These are phyloP conservation scores for Wickerhamiella hasegawae DNA, from an alignment of 805 yeast genomes.

Conservation along the genomic window DNA sequence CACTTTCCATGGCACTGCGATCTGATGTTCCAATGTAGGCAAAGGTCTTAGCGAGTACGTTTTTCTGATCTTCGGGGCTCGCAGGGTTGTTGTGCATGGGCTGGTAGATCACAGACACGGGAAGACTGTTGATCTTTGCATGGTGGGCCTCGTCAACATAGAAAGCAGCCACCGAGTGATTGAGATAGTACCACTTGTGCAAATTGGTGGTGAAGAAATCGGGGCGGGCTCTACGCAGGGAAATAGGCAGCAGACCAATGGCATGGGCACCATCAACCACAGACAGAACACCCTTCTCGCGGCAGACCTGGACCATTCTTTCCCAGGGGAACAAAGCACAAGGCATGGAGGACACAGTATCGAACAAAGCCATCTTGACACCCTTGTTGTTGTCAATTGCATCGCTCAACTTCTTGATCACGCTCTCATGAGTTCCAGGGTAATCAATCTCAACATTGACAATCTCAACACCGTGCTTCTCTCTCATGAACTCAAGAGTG, in stretches of 20 bases:
- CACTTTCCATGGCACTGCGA: conserved; percentile 28
- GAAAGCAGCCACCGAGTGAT: conserved; percentile 41
- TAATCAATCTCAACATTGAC: conserved; percentile 27
- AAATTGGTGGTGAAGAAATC: conserved; percentile 48
- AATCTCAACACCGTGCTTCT: conserved; percentile 21
- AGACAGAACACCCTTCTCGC: conserved; percentile 31
- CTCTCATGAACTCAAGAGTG: conserved; percentile 22
- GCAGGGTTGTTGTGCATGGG: no score
- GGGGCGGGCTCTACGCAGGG: conserved; percentile 25
- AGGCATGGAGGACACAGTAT: conserved; percentile 49
- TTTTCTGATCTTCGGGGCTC: neutral
- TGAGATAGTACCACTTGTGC: conserved; percentile 54
- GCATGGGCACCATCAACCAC: conserved; percentile 63
- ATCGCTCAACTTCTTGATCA: conserved; percentile 22
- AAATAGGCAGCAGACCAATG: conserved; percentile 28
- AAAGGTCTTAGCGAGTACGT: conserved; percentile 20
- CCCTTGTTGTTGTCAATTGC: conserved; percentile 15
- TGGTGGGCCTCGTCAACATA: conserved; percentile 42
- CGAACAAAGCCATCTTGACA: conserved; percentile 32
- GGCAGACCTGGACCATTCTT: conserved; percentile 30
- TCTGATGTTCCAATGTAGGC: conserved; percentile 34
- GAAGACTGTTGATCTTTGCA: conserved; percentile 34
- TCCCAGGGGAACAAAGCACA: conserved; percentile 43
- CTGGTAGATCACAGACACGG: conserved; percentile 36
- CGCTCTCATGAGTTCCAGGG: conserved; percentile 30